phyloP scores from a whole-genome alignment of 129 eudicot species.

The Helianthus tuberosus region DNA sequence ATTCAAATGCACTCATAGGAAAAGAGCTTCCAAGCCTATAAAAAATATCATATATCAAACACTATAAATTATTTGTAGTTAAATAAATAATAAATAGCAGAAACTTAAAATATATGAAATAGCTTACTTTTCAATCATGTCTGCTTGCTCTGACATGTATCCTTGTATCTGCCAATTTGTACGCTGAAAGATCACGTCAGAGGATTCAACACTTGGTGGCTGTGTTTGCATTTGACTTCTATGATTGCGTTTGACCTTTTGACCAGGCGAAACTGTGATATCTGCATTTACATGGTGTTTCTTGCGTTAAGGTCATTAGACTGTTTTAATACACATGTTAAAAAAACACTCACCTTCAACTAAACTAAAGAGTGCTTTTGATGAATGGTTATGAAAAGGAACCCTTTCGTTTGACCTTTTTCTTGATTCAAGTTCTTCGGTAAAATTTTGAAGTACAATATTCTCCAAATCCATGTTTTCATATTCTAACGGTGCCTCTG shows the following conservation, averaged over 20 bases:
- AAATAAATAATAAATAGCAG: background rate
- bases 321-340: background rate
- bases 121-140: slow-evolving; percentile 71
- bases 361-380: slow-evolving; percentile 61
- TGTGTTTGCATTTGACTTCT: slow-evolving; percentile 29
- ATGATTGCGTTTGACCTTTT: slow-evolving; percentile 40
- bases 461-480: slow-evolving; percentile 91
- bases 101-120: slow-evolving; percentile 1
- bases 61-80: background rate
- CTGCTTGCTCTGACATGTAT: slow-evolving; percentile 82
- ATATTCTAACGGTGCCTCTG: slow-evolving; percentile 50
- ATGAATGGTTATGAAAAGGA: slow-evolving; percentile 72
- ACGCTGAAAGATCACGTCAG: slow-evolving; percentile 61
- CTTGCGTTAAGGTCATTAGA: slow-evolving; percentile 8
- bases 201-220: slow-evolving; percentile 34
- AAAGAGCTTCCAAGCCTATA: slow-evolving; percentile 85
- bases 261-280: slow-evolving; percentile 44
- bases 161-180: slow-evolving; percentile 95
- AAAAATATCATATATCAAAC: slow-evolving; percentile 14
- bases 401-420: slow-evolving; percentile 51
- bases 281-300: slow-evolving; percentile 45
- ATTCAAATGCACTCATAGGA: slow-evolving; percentile 79
- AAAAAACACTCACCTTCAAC: slow-evolving; percentile 56
- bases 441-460: slow-evolving; percentile 58
- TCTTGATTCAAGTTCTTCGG: slow-evolving; percentile 65